phyloP scores from a whole-genome alignment of 2,329 filamentous ascomycete genomes.

The Colletotrichum shisoi region DNA sequence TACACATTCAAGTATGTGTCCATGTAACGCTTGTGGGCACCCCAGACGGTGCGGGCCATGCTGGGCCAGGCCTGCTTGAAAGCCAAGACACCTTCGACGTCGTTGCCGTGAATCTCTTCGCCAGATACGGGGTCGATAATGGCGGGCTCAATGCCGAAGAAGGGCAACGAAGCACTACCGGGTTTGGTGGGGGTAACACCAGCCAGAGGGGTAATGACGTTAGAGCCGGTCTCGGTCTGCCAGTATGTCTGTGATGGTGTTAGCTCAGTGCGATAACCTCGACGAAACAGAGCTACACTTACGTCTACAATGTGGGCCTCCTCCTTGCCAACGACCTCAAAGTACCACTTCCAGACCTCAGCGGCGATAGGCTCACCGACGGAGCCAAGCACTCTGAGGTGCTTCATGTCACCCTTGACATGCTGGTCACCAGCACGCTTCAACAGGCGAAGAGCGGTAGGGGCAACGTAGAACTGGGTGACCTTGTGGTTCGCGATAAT shows the following conservation, averaged over 20 bases:
- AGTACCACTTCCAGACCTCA: constrained; percentile 99
- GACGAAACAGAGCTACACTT: constrained; percentile 54
- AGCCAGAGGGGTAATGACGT: constrained; percentile 92
- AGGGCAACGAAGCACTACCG: constrained; percentile 92
- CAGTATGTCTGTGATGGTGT: constrained; percentile 81
- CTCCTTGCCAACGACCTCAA: constrained; percentile 91
- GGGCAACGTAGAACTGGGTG: constrained; percentile 98
- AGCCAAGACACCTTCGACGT: constrained; percentile 94
- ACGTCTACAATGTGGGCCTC: constrained; percentile 94
- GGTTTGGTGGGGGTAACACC: constrained; percentile 97
- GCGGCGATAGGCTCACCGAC: constrained; percentile 97
- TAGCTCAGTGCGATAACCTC: neutral
- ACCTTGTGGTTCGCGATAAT: constrained; percentile 95
- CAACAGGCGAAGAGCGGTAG: constrained; percentile 88
- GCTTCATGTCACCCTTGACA: constrained; percentile 87
- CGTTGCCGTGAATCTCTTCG: constrained; percentile 91
- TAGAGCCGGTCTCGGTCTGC: constrained; percentile 98
- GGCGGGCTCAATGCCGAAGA: constrained; percentile 97
- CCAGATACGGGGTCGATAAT: constrained; percentile 97
- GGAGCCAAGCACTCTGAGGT: constrained; percentile 87
- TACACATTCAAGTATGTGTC: constrained; percentile 98
- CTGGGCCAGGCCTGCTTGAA: constrained; percentile 99
- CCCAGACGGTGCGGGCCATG: constrained; percentile 98
- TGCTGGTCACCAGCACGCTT: constrained; percentile 96
- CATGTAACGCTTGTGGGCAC: constrained; percentile 97